phyloP scores from a whole-genome alignment of 352 stramenopile species.

The Phytophthora lateralis region DNA sequence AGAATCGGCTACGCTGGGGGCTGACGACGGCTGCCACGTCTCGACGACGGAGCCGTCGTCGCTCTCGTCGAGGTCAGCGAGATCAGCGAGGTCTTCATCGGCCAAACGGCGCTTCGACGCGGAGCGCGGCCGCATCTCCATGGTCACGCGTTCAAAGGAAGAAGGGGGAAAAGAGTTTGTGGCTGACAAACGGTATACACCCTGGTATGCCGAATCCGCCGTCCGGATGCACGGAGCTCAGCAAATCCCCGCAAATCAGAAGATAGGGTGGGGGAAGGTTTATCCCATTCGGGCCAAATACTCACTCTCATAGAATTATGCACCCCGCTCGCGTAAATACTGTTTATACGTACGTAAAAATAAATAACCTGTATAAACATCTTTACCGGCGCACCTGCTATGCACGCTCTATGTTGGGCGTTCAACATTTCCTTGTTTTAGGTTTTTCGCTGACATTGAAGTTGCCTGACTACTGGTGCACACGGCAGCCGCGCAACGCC shows the following conservation, averaged over 20 bases:
- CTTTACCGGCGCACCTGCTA: neutral
- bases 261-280: neutral
- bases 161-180: neutral
- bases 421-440: conserved; percentile 19
- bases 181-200: neutral
- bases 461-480: conserved; percentile 29
- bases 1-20: neutral
- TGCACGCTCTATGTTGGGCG: neutral
- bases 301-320: neutral
- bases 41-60: too few species aligned
- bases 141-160: too few species aligned
- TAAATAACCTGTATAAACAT: too few species aligned
- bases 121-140: neutral
- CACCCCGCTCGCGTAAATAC: too few species aligned
- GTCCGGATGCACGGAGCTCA: neutral
- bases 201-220: neutral
- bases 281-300: neutral
- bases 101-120: neutral
- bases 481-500: conserved; percentile 3
- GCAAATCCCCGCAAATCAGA: neutral
- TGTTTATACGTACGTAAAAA: too few species aligned
- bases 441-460: conserved; percentile 24
- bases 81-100: neutral
- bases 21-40: too few species aligned
- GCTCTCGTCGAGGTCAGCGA: too few species aligned